Conservation (phyloP, 2,329 filamentous ascomycete genomes). For the Colletotrichum caudatum region DNA sequence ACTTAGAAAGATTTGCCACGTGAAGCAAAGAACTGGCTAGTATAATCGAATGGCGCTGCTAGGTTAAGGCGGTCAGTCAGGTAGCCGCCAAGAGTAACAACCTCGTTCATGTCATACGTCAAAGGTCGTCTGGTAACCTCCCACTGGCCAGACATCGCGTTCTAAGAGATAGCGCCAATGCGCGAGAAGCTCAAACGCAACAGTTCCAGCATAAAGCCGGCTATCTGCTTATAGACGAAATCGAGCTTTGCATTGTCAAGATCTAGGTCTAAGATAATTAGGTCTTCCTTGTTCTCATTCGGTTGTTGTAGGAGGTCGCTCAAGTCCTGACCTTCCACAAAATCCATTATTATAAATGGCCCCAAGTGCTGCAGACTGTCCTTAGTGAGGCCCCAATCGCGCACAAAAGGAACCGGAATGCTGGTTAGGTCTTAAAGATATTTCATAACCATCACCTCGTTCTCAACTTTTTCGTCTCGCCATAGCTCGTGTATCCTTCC, state of each 20-base stretch:
- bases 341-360: conserved; percentile 52
- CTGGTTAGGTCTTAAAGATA: conserved; percentile 47
- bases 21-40: conserved; percentile 29
- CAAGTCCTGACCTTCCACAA: conserved; percentile 46
- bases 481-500: conserved; percentile 43
- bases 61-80: conserved; percentile 46
- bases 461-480: conserved; percentile 50
- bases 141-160: conserved; percentile 46
- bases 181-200: conserved; percentile 48
- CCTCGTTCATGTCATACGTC: conserved; percentile 57
- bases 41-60: conserved; percentile 47
- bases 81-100: conserved; percentile 49
- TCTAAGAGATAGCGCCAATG: conserved; percentile 52
- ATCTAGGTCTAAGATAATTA: conserved; percentile 40
- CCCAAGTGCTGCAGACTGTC: conserved; percentile 49
- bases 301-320: conserved; percentile 46
- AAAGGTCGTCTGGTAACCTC: conserved; percentile 50
- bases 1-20: conserved; percentile 46
- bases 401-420: conserved; percentile 48
- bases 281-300: conserved; percentile 43
- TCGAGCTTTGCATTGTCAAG: conserved; percentile 44
- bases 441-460: conserved; percentile 47
- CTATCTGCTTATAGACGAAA: conserved; percentile 45
- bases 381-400: conserved; percentile 46
- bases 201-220: conserved; percentile 47